A percentile compares a stretch with the other conserved stretches of the same genome.
Evolutionary conservation across 2,329 filamentous ascomycete genomes (phyloP).

Genomic region (Trichophyton simii): DNA sequence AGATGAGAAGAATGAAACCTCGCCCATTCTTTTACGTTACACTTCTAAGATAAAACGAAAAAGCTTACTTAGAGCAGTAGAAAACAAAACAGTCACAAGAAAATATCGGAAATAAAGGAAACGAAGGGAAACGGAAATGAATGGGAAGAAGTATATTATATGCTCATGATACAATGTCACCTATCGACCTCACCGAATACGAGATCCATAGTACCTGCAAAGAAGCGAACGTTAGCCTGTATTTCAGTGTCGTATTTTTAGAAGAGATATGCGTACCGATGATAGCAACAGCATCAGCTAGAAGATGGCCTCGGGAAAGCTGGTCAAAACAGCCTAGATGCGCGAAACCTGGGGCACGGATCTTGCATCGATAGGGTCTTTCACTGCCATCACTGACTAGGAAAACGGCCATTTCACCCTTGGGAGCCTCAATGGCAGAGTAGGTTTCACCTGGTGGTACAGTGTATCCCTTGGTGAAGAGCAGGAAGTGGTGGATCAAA

Average conservation of each 20-base stretch:
- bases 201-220: conserved; percentile 59
- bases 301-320: conserved; percentile 75
- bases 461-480: conserved; percentile 96
- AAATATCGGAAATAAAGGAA: not conserved
- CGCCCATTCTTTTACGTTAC: conserved; percentile 4
- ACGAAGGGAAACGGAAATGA: not conserved
- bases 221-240: conserved; percentile 6
- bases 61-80: not conserved
- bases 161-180: conserved; percentile 21
- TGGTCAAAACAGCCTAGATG: conserved; percentile 93
- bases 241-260: not conserved
- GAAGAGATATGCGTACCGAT: conserved; percentile 45
- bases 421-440: conserved; percentile 95
- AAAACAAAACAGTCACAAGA: not conserved
- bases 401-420: conserved; percentile 98
- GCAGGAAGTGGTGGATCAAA: conserved; percentile 95
- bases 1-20: not conserved
- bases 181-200: conserved; percentile 63
- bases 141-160: conserved; percentile 4
- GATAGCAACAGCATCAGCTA: conserved; percentile 93
- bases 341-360: conserved; percentile 90
- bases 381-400: conserved; percentile 93
- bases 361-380: conserved; percentile 94
- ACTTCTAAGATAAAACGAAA: not conserved
- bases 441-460: conserved; percentile 98